phyloP scores from a whole-genome alignment of 371 early-diverging fungal genomes.

The Enteropsectra breve region DNA sequence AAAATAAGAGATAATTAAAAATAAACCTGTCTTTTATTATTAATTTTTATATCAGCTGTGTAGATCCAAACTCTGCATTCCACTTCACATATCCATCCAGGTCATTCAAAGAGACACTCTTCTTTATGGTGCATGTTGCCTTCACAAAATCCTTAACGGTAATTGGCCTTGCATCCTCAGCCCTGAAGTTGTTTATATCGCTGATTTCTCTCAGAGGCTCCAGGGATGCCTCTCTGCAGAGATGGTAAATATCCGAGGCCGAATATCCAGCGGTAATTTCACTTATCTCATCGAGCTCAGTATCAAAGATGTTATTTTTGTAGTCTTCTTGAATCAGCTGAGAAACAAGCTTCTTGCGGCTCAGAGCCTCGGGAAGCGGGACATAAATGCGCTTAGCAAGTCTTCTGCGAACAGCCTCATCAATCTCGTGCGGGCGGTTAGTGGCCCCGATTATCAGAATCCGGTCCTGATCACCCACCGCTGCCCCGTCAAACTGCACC shows the following conservation, averaged over 20 bases:
- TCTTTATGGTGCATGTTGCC: slow-evolving; percentile 70
- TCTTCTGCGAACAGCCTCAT: slow-evolving; percentile 72
- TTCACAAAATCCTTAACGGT: slow-evolving; percentile 65
- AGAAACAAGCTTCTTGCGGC: slow-evolving; percentile 65
- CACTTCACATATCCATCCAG: slow-evolving; percentile 69
- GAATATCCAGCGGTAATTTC: slow-evolving; percentile 69
- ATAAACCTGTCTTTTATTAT: no score
- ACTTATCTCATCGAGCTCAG: slow-evolving; percentile 63
- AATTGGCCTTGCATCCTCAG: slow-evolving; percentile 68
- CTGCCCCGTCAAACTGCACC: slow-evolving; percentile 71
- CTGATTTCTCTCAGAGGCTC: slow-evolving; percentile 64
- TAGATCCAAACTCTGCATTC: slow-evolving; percentile 63
- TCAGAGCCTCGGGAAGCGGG: slow-evolving; percentile 70
- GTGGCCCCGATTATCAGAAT: slow-evolving; percentile 73
- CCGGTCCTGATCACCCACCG: slow-evolving; percentile 65
- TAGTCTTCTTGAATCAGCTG: slow-evolving; percentile 63
- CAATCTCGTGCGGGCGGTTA: slow-evolving; percentile 71
- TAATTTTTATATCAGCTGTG: no score
- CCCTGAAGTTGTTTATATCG: slow-evolving; percentile 61
- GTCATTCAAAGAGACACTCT: slow-evolving; percentile 71
- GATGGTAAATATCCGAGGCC: slow-evolving; percentile 91
- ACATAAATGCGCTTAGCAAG: slow-evolving; percentile 69
- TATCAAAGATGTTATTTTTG: slow-evolving; percentile 60
- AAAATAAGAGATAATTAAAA: no score
- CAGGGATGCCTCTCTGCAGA: slow-evolving; percentile 84